phyloP scores from a whole-genome alignment of 148 eudicot species.

The Chenopodium formosanum region DNA sequence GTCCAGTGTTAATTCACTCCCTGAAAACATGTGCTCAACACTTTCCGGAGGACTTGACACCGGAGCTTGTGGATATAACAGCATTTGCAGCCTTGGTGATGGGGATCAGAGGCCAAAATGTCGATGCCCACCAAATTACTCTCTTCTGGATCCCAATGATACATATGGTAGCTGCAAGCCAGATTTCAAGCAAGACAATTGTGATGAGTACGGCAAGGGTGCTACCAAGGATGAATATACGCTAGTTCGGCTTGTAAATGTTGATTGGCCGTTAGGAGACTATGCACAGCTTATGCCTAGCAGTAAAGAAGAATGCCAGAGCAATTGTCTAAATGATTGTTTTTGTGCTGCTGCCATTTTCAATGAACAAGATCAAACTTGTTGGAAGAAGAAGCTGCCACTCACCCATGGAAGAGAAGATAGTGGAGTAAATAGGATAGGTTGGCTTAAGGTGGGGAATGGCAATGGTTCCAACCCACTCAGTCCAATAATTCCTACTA shows the following conservation, averaged over 20 bases:
- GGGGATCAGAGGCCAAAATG: slow-evolving; percentile 38
- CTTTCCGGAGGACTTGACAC: slow-evolving; percentile 14
- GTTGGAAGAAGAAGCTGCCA: slow-evolving; percentile 27
- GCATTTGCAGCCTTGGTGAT: slow-evolving; percentile 37
- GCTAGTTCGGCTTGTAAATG: slow-evolving; percentile 20
- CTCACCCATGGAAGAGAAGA: slow-evolving; percentile 31
- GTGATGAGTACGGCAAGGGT: not conserved
- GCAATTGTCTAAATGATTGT: slow-evolving; percentile 46
- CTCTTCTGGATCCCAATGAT: slow-evolving; percentile 45
- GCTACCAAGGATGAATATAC: slow-evolving; percentile 9
- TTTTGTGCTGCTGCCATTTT: slow-evolving; percentile 43
- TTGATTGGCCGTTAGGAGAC: slow-evolving; percentile 37
- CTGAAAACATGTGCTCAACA: slow-evolving; percentile 44
- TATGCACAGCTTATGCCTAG: slow-evolving; percentile 20
- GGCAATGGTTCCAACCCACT: too few relatives aligned
- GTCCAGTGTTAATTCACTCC: slow-evolving; percentile 28
- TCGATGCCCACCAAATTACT: slow-evolving; percentile 40
- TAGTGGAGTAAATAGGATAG: not conserved
- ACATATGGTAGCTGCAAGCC: slow-evolving; percentile 48
- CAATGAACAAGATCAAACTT: not conserved
- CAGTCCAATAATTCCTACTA: too few relatives aligned
- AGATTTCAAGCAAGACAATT: slow-evolving; percentile 26
- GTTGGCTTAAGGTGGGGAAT: slow-evolving; percentile 19
- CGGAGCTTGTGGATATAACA: slow-evolving; percentile 65
- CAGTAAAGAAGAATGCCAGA: slow-evolving; percentile 28